Percentiles rank a stretch among this genome's conserved stretches.
These are phyloP conservation scores for Chernovozyma sophiae-reginae DNA, from an alignment of 1,139 yeast species.

Conservation along the genomic window DNA sequence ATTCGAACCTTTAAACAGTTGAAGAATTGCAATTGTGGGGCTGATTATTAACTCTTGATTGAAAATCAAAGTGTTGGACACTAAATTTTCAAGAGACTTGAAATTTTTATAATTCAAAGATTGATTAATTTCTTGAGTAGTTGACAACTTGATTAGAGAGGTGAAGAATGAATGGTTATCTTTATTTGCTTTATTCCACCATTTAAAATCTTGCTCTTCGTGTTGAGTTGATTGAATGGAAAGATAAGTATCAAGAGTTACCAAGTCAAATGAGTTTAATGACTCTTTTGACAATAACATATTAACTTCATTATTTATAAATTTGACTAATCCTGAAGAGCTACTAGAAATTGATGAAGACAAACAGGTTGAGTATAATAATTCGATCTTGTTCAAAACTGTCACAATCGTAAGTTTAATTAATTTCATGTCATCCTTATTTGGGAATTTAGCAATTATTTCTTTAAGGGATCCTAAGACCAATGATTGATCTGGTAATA, in stretches of 20 bases:
- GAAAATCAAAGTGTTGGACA: constrained; percentile 35
- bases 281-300: constrained; percentile 11
- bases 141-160: constrained; percentile 48
- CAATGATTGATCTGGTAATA: constrained; percentile 26
- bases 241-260: constrained; percentile 46
- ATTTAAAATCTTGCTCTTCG: constrained; percentile 36
- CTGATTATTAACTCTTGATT: constrained; percentile 40
- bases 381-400: constrained; percentile 21
- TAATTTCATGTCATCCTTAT: constrained; percentile 14
- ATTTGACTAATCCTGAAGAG: constrained; percentile 12
- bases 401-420: constrained; percentile 24
- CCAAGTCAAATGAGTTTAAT: constrained; percentile 43
- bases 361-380: background rate
- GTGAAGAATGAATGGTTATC: constrained; percentile 53
- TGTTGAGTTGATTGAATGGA: constrained; percentile 36
- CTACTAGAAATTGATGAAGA: background rate
- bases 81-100: constrained; percentile 20
- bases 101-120: constrained; percentile 21
- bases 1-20: constrained; percentile 25
- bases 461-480: constrained; percentile 4
- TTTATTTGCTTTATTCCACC: constrained; percentile 62
- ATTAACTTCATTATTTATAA: constrained; percentile 18
- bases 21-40: constrained; percentile 41
- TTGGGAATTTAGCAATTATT: constrained; percentile 3
- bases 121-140: constrained; percentile 15